Base-by-base conservation (phyloP, 2,329 filamentous ascomycete genomes). In the Rhynchosporium graminicola region DNA sequence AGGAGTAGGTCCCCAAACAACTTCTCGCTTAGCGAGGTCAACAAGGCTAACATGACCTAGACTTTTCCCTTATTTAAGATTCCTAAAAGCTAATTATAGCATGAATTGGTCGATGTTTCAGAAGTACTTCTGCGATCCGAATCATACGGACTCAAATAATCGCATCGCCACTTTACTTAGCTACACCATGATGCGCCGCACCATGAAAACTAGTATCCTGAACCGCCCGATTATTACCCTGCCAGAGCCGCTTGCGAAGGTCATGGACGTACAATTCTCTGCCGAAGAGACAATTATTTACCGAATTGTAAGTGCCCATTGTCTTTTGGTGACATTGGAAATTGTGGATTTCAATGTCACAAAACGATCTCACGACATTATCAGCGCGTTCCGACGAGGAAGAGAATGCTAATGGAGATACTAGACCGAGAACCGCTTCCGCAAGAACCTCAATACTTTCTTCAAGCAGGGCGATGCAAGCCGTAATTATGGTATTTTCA, bases 131-230 rank as follows among this genome's bases (percentile, higher is more conserved):
- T 73, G 72, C 46, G 68, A 74, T 55, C 65, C 70, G 1, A 51
- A 70, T 5, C 61, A 64, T 4, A 50, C 63, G 0, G 66, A 68
- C 6, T 67, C 63, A 45, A 62, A 65, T 10, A 59, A 38, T n/a
- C 67, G 72, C 10, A 68, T 74, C 40, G 12, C 50, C 2, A 66
- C 67, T 4, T 48, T 73, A 3, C 63, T 74, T 5, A 63, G 59
- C 26, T 70, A 68, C 43, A 79, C 83, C 59, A 83, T 87, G 79
- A 77, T 83, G 67, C 77, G 84, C 4, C 77, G 83, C 5, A 86
- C 83, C 0, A 83, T 86, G 70, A 72, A 73, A 1, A 82, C 84
- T 59, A 78, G 72, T 0, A 75, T 87, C 15, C 82, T 87, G 63
- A 77, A 79, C 1, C 74, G 77, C 0, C 80, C 82, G 0, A 80